Evolutionary conservation across 345 rosid genomes (phyloP).

Genomic region (Populus pruinosa): DNA sequence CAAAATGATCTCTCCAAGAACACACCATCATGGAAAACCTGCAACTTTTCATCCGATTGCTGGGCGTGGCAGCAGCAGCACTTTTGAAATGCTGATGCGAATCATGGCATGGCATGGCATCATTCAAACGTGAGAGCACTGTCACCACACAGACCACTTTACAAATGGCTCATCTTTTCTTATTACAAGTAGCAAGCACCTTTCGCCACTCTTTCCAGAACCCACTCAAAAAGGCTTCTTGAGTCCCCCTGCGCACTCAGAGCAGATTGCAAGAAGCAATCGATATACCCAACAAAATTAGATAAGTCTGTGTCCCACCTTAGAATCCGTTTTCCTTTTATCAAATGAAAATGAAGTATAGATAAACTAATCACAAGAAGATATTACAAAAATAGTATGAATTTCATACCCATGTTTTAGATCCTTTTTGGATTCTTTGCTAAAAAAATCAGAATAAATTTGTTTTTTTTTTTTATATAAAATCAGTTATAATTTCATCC

Average conservation of each 20-base stretch:
- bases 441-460: no score
- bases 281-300: conserved; percentile 6
- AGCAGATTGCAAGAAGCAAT: conserved; percentile 6
- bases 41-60: no score
- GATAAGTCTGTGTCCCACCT: neutral
- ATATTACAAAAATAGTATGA: no score
- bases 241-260: conserved; percentile 16
- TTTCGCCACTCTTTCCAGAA: neutral
- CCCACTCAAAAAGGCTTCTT: neutral
- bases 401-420: no score
- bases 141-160: conserved; percentile 12
- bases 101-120: conserved; percentile 17
- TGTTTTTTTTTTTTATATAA: no score
- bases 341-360: neutral
- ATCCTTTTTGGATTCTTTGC: no score
- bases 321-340: neutral
- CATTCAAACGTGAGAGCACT: conserved; percentile 21
- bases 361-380: no score
- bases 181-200: conserved; percentile 14
- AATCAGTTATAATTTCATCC: no score
- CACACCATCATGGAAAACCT: no score
- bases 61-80: no score
- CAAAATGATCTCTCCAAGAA: no score
- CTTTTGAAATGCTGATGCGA: no score
- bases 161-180: neutral